A percentile compares a stretch with the other conserved stretches of the same genome.
Conservation (phyloP, 345 rosid genomes). For the Salix udensis region DNA sequence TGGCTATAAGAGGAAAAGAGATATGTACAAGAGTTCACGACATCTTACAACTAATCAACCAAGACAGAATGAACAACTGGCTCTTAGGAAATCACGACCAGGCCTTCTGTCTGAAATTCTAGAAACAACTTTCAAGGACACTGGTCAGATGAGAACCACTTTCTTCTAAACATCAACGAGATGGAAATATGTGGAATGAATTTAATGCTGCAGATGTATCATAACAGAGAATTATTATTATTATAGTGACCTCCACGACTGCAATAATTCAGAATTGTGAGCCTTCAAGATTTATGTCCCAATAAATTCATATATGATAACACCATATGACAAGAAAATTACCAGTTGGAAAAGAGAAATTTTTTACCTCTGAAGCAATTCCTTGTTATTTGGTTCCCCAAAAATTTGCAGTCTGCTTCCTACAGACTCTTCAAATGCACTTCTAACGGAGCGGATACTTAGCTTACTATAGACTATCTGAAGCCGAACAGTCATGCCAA, state of each 20-base stretch:
- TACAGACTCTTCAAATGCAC: constrained; percentile 79
- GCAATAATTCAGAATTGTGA: neutral
- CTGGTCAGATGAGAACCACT: neutral
- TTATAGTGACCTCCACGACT: neutral
- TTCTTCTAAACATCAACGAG: neutral
- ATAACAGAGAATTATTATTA: neutral
- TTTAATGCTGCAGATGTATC: neutral
- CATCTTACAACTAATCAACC: neutral
- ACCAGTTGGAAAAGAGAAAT: neutral
- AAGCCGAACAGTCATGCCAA: constrained; percentile 66
- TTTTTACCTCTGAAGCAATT: constrained; percentile 70
- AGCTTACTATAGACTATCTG: constrained; percentile 71
- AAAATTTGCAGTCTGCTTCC: constrained; percentile 77
- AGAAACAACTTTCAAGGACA: too few species aligned
- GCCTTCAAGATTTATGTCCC: neutral
- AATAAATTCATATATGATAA: neutral
- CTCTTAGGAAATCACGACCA: neutral
- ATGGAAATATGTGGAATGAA: neutral
- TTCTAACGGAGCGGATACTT: constrained; percentile 65
- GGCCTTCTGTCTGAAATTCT: too few species aligned
- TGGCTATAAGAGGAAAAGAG: neutral
- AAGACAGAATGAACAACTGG: neutral
- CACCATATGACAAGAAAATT: neutral
- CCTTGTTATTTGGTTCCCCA: constrained; percentile 53
- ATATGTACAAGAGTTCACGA: neutral